Percentiles rank a stretch among this genome's conserved stretches.
Evolutionary conservation across 1,284 basidiomycete genomes (phyloP).

Genomic region (Coniophora puteana): DNA sequence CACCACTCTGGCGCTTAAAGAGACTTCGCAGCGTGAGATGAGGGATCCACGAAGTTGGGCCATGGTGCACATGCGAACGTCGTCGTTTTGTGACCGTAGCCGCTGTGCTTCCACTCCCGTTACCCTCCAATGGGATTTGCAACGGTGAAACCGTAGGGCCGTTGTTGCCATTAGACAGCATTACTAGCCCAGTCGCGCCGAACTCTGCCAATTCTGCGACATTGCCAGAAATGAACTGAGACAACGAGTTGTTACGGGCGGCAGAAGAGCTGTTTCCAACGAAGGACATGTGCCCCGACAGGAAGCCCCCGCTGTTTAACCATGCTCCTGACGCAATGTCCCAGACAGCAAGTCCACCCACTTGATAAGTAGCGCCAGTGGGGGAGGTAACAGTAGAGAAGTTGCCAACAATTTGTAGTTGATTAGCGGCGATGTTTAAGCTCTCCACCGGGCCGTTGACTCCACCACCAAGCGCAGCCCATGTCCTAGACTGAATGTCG

Average conservation of each 20-base stretch:
- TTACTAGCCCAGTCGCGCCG: conserved; percentile 70
- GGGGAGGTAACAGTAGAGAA: conserved; percentile 58
- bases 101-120: conserved; percentile 23
- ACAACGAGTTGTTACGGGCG: conserved; percentile 26
- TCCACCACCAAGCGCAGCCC: conserved; percentile 73
- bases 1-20: conserved; percentile 49
- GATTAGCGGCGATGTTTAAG: conserved; percentile 48
- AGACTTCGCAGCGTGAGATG: conserved; percentile 43
- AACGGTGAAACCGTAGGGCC: conserved; percentile 59
- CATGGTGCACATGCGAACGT: conserved; percentile 31
- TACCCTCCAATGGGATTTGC: conserved; percentile 45
- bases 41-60: conserved; percentile 46
- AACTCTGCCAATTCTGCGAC: conserved; percentile 51
- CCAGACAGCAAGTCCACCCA: conserved; percentile 78
- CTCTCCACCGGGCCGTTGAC: conserved; percentile 73
- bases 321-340: conserved; percentile 61
- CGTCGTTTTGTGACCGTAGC: conserved; percentile 32
- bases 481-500: conserved; percentile 62
- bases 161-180: conserved; percentile 59
- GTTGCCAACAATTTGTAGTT: conserved; percentile 70
- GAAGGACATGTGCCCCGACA: conserved; percentile 73
- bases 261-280: conserved; percentile 58
- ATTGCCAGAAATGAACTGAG: conserved; percentile 66
- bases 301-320: conserved; percentile 70
- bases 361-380: conserved; percentile 33